A percentile compares a stretch with the other conserved stretches of the same genome.
Conservation (phyloP, 1,284 basidiomycete species). For the Trametes hirsuta region DNA sequence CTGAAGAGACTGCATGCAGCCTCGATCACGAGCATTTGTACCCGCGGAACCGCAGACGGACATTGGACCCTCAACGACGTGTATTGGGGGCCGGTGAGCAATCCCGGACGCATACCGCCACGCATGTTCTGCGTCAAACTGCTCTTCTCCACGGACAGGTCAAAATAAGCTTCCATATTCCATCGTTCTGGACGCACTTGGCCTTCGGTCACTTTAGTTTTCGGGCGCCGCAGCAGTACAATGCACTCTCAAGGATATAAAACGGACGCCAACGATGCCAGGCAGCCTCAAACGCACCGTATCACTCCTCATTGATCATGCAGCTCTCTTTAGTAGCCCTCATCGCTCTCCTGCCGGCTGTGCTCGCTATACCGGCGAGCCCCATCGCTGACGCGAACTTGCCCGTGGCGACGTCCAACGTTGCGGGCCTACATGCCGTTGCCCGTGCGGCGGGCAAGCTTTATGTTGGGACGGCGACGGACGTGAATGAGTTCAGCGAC, state of each 20-base stretch:
- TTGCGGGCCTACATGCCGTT: constrained; percentile 39
- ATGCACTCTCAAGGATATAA: background rate
- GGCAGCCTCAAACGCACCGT: background rate
- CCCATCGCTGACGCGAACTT: constrained; percentile 22
- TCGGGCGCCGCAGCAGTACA: background rate
- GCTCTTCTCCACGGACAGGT: background rate
- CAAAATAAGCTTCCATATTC: background rate
- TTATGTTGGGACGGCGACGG: constrained; percentile 66
- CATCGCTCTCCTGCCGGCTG: constrained; percentile 2
- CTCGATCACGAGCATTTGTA: constrained; percentile 4
- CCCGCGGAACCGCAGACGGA: background rate
- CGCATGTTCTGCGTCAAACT: background rate
- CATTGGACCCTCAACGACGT: background rate
- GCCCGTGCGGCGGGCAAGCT: constrained; percentile 53
- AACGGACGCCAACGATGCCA: background rate
- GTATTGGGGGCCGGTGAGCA: background rate
- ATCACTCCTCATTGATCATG: background rate
- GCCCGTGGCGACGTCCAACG: constrained; percentile 31
- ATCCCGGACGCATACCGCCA: background rate
- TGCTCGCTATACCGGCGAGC: constrained; percentile 13
- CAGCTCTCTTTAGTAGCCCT: constrained; percentile 12
- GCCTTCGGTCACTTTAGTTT: background rate
- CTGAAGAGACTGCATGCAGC: background rate
- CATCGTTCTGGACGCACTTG: background rate
- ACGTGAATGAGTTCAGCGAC: constrained; percentile 56